Conservation (phyloP, 202 grass and related monocot genomes). For the Zoysia matrella region DNA sequence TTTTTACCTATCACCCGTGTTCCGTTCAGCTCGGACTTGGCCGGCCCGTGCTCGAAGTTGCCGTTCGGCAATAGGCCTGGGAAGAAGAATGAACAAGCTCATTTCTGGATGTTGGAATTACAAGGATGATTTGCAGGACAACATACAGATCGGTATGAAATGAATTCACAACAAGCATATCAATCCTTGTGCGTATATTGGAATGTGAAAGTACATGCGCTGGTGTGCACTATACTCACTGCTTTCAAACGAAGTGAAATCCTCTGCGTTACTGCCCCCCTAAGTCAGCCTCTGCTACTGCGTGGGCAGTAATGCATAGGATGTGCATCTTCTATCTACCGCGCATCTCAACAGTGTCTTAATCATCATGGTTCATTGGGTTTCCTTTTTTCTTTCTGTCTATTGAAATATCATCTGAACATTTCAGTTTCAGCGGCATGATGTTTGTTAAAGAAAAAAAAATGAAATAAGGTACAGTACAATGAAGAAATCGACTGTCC, state of each 20-base stretch:
- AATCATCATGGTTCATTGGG: neutral
- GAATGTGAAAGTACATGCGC: neutral
- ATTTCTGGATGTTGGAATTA: neutral
- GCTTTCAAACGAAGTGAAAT: neutral
- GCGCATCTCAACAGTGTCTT: neutral
- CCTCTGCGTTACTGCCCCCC: no score
- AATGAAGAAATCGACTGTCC: neutral
- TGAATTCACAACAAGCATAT: neutral
- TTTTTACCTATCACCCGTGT: conserved; percentile 40
- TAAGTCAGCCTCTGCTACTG: no score
- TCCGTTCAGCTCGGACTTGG: conserved; percentile 57
- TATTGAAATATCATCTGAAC: neutral
- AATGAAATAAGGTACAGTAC: neutral
- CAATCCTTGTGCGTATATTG: neutral
- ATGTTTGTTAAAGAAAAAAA: neutral
- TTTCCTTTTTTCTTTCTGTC: neutral
- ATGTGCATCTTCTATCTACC: neutral
- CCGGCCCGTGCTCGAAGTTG: conserved; percentile 60
- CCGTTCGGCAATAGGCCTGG: conserved; percentile 66
- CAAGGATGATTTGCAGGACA: neutral
- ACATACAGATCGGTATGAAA: neutral
- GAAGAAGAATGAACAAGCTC: neutral
- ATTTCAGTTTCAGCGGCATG: neutral
- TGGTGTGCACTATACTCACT: neutral
- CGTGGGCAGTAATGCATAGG: no score